Base-by-base conservation (phyloP, 345 rosid genomes). In the Gossypium longicalyx region DNA sequence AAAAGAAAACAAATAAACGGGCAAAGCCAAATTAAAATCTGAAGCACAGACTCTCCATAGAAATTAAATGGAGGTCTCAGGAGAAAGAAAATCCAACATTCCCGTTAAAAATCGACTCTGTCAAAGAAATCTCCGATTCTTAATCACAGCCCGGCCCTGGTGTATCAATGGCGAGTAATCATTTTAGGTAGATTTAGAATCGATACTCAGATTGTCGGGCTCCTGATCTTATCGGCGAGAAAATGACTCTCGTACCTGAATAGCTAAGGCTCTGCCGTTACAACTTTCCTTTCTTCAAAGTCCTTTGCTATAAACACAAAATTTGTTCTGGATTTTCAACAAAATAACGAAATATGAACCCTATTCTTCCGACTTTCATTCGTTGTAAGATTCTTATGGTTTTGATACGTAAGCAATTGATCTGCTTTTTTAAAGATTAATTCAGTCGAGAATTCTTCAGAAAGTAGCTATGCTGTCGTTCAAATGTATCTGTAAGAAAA, bases 301-400 rank as follows among this genome's bases (percentile, higher is more conserved):
- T 57, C 16, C 16, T 75, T 67, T 4, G 73, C 41, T 29, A 17
- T 16, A 34, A 47, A 72, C 51, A 16, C 70, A 54, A 81, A 77
- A 71, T 68, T 65, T 51, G 20, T 44, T 19, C 78, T 69, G 43
- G 74, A 70, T 22, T 81, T 70, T 81, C 65, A 74, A 62, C 66
- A 7, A 64, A 78, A 83, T 59, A 80, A 61, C 79, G 79, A 71
- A 84, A 82, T 82, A 78, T 52, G 71, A 73, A 77, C 57, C 48
- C 19, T 3, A 41, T 57, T 48, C 58, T 78, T 44, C 52, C 80
- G 25, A 52, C 51, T 74, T 71, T 76, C 72, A 72, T 45, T 51
- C 29, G 67, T 59, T 66, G 61, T 54, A 60, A 68, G 76, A 12
- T 74, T 80, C 41, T 73, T 57, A 74, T 72, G 80, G 74, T 79